Evolutionary conservation across 2,329 filamentous ascomycete genomes (phyloP).

Genomic region (Dendryphion nanum): DNA sequence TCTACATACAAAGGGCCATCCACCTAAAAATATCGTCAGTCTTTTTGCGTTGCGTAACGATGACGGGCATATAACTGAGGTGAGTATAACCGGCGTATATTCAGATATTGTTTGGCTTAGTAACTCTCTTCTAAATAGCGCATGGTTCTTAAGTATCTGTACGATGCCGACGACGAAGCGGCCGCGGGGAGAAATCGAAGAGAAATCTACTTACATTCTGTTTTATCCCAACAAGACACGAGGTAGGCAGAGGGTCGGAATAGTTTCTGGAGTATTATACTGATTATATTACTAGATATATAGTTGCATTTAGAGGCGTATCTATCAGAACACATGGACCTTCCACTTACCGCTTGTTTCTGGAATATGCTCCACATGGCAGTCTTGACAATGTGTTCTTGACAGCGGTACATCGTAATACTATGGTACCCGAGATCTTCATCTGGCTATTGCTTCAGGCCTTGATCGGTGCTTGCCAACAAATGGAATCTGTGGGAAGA

Average conservation of each 20-base stretch:
- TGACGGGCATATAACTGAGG: too few relatives aligned
- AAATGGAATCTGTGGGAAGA: not conserved
- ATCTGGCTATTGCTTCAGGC: not conserved
- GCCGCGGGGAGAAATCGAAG: not conserved
- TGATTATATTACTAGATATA: not conserved
- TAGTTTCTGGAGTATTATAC: not conserved
- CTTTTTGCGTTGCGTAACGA: too few relatives aligned
- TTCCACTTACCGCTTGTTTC: not conserved
- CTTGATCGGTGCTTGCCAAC: not conserved
- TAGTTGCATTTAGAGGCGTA: not conserved
- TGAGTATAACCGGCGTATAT: too few relatives aligned
- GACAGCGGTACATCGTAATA: not conserved
- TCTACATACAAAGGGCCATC: too few relatives aligned
- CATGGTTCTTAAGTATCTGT: too few relatives aligned
- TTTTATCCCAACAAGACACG: not conserved
- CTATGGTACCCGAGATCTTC: not conserved
- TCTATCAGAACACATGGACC: not conserved
- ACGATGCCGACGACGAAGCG: not conserved
- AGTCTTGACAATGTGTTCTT: not conserved
- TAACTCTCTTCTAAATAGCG: too few relatives aligned
- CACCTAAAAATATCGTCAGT: too few relatives aligned
- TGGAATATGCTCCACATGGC: not conserved
- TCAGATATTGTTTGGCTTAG: too few relatives aligned
- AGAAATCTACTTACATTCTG: not conserved
- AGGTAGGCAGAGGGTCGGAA: not conserved